phyloP scores from a whole-genome alignment of 1,284 basidiomycete genomes.

The Sporisorium sorghi region DNA sequence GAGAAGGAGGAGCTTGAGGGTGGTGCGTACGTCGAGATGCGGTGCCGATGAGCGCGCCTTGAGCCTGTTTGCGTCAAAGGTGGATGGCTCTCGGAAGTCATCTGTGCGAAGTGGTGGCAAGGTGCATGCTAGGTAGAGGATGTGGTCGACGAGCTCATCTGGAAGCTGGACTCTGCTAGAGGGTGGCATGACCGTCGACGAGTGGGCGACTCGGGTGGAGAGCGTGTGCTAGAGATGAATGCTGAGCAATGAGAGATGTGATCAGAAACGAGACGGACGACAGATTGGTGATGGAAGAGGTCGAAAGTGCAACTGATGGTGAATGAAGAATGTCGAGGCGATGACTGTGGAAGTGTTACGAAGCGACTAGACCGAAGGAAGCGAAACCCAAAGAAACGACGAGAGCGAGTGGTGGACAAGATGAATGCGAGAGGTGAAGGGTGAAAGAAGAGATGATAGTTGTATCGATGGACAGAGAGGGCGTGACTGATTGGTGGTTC shows the following conservation, averaged over 20 bases:
- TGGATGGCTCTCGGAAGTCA: slow-evolving; percentile 38
- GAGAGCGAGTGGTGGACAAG: background rate
- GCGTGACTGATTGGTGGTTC: background rate
- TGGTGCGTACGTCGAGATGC: slow-evolving; percentile 49
- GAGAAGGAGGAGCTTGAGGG: slow-evolving; percentile 46
- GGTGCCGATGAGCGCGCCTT: slow-evolving; percentile 44
- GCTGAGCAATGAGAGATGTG: background rate
- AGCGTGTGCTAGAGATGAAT: background rate
- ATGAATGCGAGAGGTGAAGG: background rate
- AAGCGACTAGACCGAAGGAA: background rate
- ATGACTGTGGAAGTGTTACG: background rate
- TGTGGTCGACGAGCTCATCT: slow-evolving; percentile 56
- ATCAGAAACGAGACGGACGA: background rate
- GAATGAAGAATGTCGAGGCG: background rate
- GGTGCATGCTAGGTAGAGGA: slow-evolving; percentile 51
- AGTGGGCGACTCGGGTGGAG: background rate
- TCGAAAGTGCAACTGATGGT: background rate
- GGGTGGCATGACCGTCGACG: slow-evolving; percentile 18
- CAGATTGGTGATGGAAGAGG: background rate
- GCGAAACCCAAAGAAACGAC: background rate
- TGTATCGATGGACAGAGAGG: background rate
- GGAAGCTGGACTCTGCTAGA: slow-evolving; percentile 38
- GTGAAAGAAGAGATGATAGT: background rate
- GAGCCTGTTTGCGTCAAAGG: slow-evolving; percentile 41
- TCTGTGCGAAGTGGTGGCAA: slow-evolving; percentile 39